These are phyloP conservation scores for Pleurotus tuber-regium DNA, from an alignment of 768 basidiomycete genomes.

Conservation along the genomic window DNA sequence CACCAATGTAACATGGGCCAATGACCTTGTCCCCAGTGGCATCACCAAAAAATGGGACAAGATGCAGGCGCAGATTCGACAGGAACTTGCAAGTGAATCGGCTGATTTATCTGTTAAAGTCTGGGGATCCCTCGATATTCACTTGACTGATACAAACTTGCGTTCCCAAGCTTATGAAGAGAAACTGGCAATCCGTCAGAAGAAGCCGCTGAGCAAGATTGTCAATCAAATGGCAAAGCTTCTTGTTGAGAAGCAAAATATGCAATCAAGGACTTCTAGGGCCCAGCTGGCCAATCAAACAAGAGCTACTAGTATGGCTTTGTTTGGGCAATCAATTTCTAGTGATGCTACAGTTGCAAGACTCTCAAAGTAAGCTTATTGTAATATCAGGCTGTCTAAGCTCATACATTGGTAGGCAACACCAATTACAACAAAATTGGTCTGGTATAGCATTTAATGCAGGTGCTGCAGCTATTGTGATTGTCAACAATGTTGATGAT, in stretches of 20 bases:
- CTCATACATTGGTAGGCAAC: conserved; percentile 12
- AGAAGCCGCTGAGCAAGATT: not conserved
- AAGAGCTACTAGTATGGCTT: not conserved
- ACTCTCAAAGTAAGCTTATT: conserved; percentile 11
- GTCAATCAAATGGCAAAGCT: conserved; percentile 20
- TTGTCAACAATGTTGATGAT: conserved; percentile 40
- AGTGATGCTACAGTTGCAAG: too few species aligned
- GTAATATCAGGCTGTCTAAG: too few species aligned
- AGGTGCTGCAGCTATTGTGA: conserved; percentile 30
- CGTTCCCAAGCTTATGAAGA: conserved; percentile 44
- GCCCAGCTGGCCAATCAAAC: not conserved
- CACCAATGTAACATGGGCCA: conserved; percentile 54
- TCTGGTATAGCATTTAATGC: conserved; percentile 20
- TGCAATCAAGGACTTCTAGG: not conserved
- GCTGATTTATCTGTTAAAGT: conserved; percentile 36
- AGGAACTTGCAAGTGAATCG: conserved; percentile 26
- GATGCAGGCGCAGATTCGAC: conserved; percentile 33
- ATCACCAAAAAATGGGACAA: conserved; percentile 19
- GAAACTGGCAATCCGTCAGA: conserved; percentile 28
- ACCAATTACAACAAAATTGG: conserved; percentile 33
- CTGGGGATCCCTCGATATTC: conserved; percentile 36
- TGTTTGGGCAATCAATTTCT: not conserved
- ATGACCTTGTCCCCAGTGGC: conserved; percentile 7
- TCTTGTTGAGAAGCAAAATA: conserved; percentile 13
- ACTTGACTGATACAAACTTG: conserved; percentile 42